Conservation (phyloP, 164 flowering plant genomes). For the Sextonia rubra region DNA sequence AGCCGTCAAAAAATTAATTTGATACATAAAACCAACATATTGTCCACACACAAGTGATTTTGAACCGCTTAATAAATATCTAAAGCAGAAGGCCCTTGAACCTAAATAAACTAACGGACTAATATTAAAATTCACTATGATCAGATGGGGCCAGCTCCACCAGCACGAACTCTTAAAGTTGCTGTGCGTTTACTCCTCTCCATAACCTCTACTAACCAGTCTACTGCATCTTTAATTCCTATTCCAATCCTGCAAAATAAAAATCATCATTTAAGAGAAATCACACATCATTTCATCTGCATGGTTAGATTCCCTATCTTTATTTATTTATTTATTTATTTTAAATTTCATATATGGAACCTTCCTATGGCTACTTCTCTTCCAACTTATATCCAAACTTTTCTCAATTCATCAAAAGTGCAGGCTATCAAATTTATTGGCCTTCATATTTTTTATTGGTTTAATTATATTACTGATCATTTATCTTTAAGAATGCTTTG, state of each 20-base stretch:
- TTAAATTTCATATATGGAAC: too few species aligned
- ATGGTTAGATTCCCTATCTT: too few species aligned
- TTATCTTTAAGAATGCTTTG: too few species aligned
- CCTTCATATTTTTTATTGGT: too few species aligned
- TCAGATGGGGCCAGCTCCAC: conserved; percentile 20
- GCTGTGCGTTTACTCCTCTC: conserved; percentile 92
- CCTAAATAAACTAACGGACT: neutral
- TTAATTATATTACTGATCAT: too few species aligned
- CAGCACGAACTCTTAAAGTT: conserved; percentile 61
- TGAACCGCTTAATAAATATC: neutral
- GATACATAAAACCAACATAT: neutral
- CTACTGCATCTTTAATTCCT: conserved; percentile 73
- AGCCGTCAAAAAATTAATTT: neutral
- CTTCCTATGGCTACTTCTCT: too few species aligned
- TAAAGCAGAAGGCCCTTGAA: neutral
- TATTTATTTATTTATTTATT: too few species aligned
- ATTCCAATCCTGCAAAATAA: conserved; percentile 37
- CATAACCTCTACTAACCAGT: conserved; percentile 89
- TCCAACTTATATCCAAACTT: too few species aligned
- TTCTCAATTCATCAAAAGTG: too few species aligned
- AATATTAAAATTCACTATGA: conserved; percentile 1
- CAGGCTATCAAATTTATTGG: too few species aligned
- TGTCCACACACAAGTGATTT: neutral
- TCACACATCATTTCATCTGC: neutral
- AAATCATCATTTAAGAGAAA: neutral